These are phyloP conservation scores for Alectoria sarmentosa DNA, from an alignment of 495 filamentous ascomycete species.

Conservation along the genomic window DNA sequence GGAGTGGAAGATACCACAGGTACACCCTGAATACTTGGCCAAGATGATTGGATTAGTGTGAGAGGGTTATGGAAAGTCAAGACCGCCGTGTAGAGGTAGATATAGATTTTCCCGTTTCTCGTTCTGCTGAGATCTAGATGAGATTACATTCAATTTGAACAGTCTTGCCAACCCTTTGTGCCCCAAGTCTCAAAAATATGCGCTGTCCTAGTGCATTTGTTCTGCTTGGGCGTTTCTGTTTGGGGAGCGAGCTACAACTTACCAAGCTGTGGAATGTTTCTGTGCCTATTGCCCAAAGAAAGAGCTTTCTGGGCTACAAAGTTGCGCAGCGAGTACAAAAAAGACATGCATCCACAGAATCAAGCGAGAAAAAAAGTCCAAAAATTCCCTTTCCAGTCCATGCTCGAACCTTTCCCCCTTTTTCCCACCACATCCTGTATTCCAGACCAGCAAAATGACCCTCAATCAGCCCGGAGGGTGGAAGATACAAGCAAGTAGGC, in stretches of 20 bases:
- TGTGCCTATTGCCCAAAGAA: background rate
- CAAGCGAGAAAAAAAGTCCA: too few species aligned
- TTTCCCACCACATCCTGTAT: background rate
- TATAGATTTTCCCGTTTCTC: background rate
- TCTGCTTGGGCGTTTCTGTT: background rate
- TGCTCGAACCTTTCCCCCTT: too few species aligned
- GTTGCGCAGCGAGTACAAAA: background rate
- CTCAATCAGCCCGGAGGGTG: background rate
- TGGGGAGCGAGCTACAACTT: too few species aligned
- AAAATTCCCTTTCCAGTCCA: background rate
- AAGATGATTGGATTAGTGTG: background rate
- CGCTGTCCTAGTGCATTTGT: background rate
- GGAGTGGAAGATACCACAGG: background rate
- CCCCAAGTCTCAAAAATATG: background rate
- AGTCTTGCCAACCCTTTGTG: background rate
- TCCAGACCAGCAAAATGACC: background rate
- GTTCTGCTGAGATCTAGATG: background rate
- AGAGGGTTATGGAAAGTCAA: background rate
- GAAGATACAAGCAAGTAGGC: background rate
- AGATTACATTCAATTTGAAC: background rate
- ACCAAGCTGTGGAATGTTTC: background rate
- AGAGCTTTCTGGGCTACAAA: background rate
- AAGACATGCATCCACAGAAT: too few species aligned
- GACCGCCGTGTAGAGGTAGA: background rate
- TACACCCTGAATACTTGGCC: background rate